Evolutionary conservation across 768 basidiomycete genomes (phyloP), one percentile per base, ranked within the genome.

Genomic region (Phaffia tasmanica): DNA sequence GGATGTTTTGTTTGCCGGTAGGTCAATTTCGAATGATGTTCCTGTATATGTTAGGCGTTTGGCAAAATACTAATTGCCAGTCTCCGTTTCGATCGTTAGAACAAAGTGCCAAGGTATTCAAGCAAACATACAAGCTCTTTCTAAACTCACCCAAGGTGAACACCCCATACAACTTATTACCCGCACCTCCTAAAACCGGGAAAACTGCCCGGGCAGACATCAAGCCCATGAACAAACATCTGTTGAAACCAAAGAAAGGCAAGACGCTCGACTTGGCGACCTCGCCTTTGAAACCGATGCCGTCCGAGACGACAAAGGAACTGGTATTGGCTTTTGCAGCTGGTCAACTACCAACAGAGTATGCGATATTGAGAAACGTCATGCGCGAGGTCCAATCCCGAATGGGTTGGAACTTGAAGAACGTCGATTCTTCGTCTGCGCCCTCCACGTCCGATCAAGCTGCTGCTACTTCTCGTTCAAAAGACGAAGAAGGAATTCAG

Each of bases 311-410:
- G 30, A 63, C 63, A 32, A 56, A 35, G 48, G 67, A 69, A 48
- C 62, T 64, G 50, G 57, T 69, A 29, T 30, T 69, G 21, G 57
- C 62, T 18, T 63, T 63, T 57, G 63, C 67, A 2, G 32, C 55
- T 1, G 67, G 62, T 21, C 30, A 60, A 23, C 19, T 69, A n/a
- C 67, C 67, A 21, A 49, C 50, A 1, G 62, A 64, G 50, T 69
- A 69, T 46, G 67, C 62, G 19, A 35, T 69, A 56, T 27, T 69
- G 55, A 47, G 67, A 23, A 64, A 63, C 21, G 25, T 69, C 56
- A 63, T 69, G 62, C 50, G 56, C 48, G 67, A 69, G 48, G 46
- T 69, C 6, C 46, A 64, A 32, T 32, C 14, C n/a, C n/a, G 62
- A 18, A 59, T 30, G 27, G 67, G 67, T 30, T 69, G 67, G 67